Percentiles rank a stretch among this genome's conserved stretches.
Evolutionary conservation across 2,329 filamentous ascomycete species (phyloP).

Genomic region (Pseudopyrenochaeta lycopersici): DNA sequence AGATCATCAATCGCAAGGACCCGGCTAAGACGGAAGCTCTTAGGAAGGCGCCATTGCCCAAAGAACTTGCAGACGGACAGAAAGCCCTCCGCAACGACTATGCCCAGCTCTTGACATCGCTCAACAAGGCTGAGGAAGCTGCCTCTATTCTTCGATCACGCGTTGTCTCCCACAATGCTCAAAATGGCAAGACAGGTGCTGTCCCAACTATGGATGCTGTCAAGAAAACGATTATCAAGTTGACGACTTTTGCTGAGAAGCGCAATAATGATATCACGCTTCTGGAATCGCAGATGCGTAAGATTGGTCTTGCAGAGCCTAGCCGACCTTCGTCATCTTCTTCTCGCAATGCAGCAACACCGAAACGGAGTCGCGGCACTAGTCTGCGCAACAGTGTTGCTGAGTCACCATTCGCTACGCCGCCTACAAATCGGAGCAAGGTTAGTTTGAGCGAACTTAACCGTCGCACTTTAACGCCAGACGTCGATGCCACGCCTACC

Average conservation of each 20-base stretch:
- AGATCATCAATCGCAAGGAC: slow-evolving; percentile 75
- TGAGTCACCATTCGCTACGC: slow-evolving; percentile 46
- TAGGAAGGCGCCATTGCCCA: slow-evolving; percentile 77
- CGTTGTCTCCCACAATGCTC: slow-evolving; percentile 66
- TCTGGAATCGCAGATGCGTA: slow-evolving; percentile 85
- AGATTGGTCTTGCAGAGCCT: slow-evolving; percentile 57
- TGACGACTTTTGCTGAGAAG: slow-evolving; percentile 92
- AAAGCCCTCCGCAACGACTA: slow-evolving; percentile 82
- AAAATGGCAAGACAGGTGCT: slow-evolving; percentile 54
- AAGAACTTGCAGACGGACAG: slow-evolving; percentile 85
- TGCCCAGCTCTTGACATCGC: slow-evolving; percentile 74
- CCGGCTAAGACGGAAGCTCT: slow-evolving; percentile 71
- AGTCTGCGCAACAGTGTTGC: slow-evolving; percentile 25
- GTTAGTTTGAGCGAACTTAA: slow-evolving; percentile 43
- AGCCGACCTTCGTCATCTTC: slow-evolving; percentile 36
- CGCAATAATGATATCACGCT: slow-evolving; percentile 91
- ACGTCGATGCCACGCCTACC: slow-evolving; percentile 36
- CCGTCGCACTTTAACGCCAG: slow-evolving; percentile 40
- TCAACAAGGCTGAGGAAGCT: slow-evolving; percentile 82
- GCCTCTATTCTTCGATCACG: slow-evolving; percentile 81
- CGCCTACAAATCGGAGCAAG: slow-evolving; percentile 45
- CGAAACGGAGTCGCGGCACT: slow-evolving; percentile 22
- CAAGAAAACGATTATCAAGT: slow-evolving; percentile 87
- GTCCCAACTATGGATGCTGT: slow-evolving; percentile 91
- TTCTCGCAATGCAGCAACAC: slow-evolving; percentile 23